Base-by-base conservation (phyloP, 2,329 filamentous ascomycete genomes). In the Colletotrichum destructivum region DNA sequence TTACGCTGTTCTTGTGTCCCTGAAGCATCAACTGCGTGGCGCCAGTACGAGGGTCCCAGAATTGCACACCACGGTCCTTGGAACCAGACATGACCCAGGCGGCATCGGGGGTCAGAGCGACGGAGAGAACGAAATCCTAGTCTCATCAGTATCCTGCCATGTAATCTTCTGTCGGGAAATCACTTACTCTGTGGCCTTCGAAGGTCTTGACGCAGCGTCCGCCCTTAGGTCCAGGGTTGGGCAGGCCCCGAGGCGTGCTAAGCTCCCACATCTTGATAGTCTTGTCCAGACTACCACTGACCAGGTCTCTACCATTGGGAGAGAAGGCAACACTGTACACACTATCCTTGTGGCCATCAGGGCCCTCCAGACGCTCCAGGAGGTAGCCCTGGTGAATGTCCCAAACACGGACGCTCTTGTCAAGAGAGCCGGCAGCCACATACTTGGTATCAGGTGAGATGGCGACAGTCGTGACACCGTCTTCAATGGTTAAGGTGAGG, bases 251-350 rank as follows among this genome's bases (percentile, higher is more conserved):
- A 55, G 92, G 90, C 26, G 93, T 89, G 66, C 89, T 92, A 62
- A 99, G 88, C 85, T 98, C 95, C 95, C 96, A 99, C 93, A 98
- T 97, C 87, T 98, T 98, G 87, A 98, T 98, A 0, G 96, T 98
- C 88, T 97, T 97, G 82, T 99, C 96, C 76, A 98, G 86, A 88
- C 93, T 97, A 74, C 96, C 96, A 78, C 93, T 97, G 79, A 98
- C 96, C 51, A 99, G 91, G 76, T 97, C 94, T 77, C 95, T 93
- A 73, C 96, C 96, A 77, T 93, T 96, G 38, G 96, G 96, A 16
- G 95, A 95, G 82, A 99, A 99, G 0, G 96, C 96, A 26, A 99
- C 96, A 15, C 93, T 96, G 82, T 98, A 98, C 26, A 98, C 96
- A 77, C 94, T 97, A 74, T 99, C 96, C 83, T 97, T 97, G 86